A percentile compares a stretch with the other conserved stretches of the same genome.
Conservation (phyloP, 2,329 filamentous ascomycete genomes). For the Ophiostoma sp. region DNA sequence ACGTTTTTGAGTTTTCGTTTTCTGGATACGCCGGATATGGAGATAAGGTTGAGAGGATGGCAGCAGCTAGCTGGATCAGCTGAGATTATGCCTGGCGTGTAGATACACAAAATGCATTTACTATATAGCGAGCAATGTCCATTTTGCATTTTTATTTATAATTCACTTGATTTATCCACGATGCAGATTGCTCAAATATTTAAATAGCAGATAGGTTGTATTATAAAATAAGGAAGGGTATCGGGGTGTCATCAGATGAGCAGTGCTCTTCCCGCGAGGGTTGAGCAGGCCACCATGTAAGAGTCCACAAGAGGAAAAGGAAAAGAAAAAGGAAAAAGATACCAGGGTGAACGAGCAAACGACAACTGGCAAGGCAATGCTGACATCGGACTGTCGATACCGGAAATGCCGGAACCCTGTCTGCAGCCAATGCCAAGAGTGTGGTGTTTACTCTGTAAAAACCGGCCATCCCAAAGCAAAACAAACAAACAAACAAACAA, state of each 20-base stretch:
- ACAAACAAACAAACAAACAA: not conserved
- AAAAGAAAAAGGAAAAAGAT: not conserved
- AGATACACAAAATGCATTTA: not conserved
- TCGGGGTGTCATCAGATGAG: slow-evolving; percentile 7
- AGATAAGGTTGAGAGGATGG: not conserved
- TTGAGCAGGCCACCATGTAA: slow-evolving; percentile 7
- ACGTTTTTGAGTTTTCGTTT: not conserved
- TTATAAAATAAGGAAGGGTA: slow-evolving; percentile 13
- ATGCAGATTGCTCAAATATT: too few relatives aligned
- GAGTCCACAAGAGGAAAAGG: slow-evolving; percentile 9
- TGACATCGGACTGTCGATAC: slow-evolving; percentile 1
- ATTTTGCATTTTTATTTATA: not conserved
- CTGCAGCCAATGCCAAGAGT: slow-evolving; percentile 8
- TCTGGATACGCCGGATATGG: not conserved
- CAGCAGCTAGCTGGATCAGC: too few relatives aligned
- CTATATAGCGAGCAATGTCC: not conserved
- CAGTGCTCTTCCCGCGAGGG: not conserved
- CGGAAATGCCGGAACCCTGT: slow-evolving; percentile 16
- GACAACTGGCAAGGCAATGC: not conserved
- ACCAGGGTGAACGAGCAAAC: not conserved
- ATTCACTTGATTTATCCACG: not conserved
- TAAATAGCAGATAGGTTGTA: not conserved
- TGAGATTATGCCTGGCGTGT: not conserved
- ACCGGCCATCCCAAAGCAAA: not conserved
- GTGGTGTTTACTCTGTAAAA: not conserved